Evolutionary conservation across 345 rosid species (phyloP), one percentile per base, ranked within the genome.

Genomic region (Clarkia xantiana): DNA sequence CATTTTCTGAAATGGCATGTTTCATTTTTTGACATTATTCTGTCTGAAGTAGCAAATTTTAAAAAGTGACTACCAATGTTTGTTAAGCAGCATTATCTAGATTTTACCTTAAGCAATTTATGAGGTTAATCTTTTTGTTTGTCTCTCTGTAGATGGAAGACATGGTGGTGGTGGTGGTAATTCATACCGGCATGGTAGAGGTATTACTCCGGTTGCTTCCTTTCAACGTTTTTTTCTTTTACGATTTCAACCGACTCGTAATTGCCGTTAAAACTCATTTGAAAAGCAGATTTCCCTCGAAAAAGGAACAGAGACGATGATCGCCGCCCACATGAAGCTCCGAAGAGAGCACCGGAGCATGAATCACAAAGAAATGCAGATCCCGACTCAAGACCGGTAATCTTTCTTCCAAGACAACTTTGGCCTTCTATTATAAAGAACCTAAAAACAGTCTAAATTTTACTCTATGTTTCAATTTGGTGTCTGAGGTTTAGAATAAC

Each of bases 291-390:
- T 76, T 76, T 71, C 41, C 72, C 75, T 51, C 77, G 94, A 29
- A 90, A 90, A 69, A 67, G 98, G 51, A 57, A 72, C 48, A 71
- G 98, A 54, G 96, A 90, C 9, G 94, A 90, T 77, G 96, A 90
- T 65, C 86, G 74, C 11, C 77, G 68, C 60, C 62, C 73, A 38
- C 82, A 67, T 0, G 88, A 76, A 18, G 45, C 76, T 57, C 68
- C 94, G 42, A 86, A 80, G 70, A 81, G 96, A 68, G 61, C 50
- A 17, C 43, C 73, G 18, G 88, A 89, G 57, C 68, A 78, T 54
- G 95, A 89, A 53, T 69, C 77, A 23, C 62, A 82, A 42, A 77
- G 76, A 67, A 66, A 74, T 59, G 50, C 73, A 41, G 94, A 83
- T 72, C 82, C 63, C 19, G 77, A 83, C 11, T 61, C 82, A 5